Evolutionary conservation across 495 filamentous ascomycete species (phyloP).

Genomic region (Cladorrhinum samala): DNA sequence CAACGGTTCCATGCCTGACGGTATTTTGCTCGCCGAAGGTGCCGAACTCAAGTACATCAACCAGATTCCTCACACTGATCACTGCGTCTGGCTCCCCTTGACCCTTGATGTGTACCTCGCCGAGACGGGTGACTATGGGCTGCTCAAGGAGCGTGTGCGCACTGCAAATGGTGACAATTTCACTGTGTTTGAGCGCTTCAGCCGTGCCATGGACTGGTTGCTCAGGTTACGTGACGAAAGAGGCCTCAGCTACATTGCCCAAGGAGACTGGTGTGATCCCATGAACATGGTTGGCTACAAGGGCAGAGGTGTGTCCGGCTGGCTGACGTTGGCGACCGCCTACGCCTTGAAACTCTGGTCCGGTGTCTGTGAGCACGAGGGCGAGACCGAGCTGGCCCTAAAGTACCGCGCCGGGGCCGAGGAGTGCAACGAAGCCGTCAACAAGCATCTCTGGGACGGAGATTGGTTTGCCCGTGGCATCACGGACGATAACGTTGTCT

Average conservation of each 20-base stretch:
- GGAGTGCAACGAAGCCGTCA: slow-evolving; percentile 45
- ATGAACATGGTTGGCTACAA: slow-evolving; percentile 57
- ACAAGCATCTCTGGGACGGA: slow-evolving; percentile 48
- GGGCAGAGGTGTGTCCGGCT: slow-evolving; percentile 50
- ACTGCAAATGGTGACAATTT: slow-evolving; percentile 36
- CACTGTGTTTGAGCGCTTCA: slow-evolving; percentile 49
- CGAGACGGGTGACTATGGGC: slow-evolving; percentile 48
- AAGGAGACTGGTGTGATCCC: slow-evolving; percentile 55
- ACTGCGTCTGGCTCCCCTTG: slow-evolving; percentile 53
- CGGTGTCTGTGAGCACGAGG: slow-evolving; percentile 42
- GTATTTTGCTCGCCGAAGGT: slow-evolving; percentile 46
- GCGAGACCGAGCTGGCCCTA: slow-evolving; percentile 31
- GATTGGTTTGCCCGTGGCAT: slow-evolving; percentile 53
- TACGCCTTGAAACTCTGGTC: slow-evolving; percentile 48
- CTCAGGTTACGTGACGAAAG: slow-evolving; percentile 43
- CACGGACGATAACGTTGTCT: slow-evolving; percentile 48
- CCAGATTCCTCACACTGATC: slow-evolving; percentile 52
- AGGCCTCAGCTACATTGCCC: slow-evolving; percentile 50
- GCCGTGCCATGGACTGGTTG: slow-evolving; percentile 50
- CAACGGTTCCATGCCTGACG: slow-evolving; percentile 52
- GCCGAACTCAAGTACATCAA: slow-evolving; percentile 56
- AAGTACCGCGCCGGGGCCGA: slow-evolving; percentile 39
- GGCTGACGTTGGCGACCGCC: slow-evolving; percentile 50
- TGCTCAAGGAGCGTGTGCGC: slow-evolving; percentile 40
- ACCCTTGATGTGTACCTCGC: slow-evolving; percentile 47